Evolutionary conservation across 345 rosid species (phyloP), one percentile per base, ranked within the genome.

Genomic region (Pistacia atlantica): DNA sequence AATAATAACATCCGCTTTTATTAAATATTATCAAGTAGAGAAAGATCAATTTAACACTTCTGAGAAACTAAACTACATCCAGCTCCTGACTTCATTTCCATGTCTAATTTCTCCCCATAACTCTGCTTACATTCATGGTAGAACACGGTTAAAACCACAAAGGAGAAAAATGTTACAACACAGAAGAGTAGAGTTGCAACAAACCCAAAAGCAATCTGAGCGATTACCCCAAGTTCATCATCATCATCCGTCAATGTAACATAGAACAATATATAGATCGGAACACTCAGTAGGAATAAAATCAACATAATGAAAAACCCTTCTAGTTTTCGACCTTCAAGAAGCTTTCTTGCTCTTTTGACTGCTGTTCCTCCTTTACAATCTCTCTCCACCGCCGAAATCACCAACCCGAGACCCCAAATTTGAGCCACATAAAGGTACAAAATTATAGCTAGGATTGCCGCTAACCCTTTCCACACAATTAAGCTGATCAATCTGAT

Each of bases 171-270:
- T 28, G 57, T 78, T 25, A 72, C 59, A 0, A 46, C 7, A 59
- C 80, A 56, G 52, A 71, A 45, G 12, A 65, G 60, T 33, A 17
- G 31, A 8, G 71, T 65, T 55, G 76, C 49, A 9, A 69, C 55
- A 25, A 66, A 72, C 63, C 77, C 76, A 58, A 65, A 78, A n/a
- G 58, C 59, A 56, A 71, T 45, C 72, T 72, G 49, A 63, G 72
- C 37, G 22, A 72, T 2, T 18, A 28, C 8, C 20, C 52, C 67
- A 10, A 78, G 80, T 20, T 64, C 55, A 33, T 72, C 60, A 25
- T 72, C 80, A 22, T 78, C 80, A 56, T 72, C 80, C 2, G 61
- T 46, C 11, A 42, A 1, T 11, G 54, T 72, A 25, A 72, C 67
- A 48, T 72, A 65, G 76, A 72, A 56, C 58, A 72, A 12, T 11